Evolutionary conservation across 2,329 filamentous ascomycete species (phyloP).

Genomic region (Plenodomus tracheiphilus): DNA sequence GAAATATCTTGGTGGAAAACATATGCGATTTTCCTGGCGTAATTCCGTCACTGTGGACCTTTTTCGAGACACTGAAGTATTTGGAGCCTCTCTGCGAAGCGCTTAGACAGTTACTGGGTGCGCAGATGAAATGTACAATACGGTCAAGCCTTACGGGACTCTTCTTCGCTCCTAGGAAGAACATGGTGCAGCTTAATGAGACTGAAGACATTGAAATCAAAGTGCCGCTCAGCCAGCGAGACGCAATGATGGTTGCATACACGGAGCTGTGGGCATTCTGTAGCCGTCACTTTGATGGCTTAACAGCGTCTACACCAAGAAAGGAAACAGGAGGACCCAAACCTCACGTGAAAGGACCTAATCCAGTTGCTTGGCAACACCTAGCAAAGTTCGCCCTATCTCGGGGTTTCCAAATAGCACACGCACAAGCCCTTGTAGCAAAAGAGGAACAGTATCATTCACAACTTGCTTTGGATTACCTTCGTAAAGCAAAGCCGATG

Average conservation of each 20-base stretch:
- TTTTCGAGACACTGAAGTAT: constrained; percentile 22
- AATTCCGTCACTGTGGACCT: constrained; percentile 14
- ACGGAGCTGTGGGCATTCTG: constrained; percentile 15
- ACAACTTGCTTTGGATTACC: constrained; percentile 13
- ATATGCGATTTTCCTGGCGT: constrained; percentile 6
- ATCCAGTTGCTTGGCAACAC: constrained; percentile 13
- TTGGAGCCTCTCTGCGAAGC: constrained; percentile 14
- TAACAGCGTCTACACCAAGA: constrained; percentile 9
- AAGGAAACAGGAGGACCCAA: constrained; percentile 12
- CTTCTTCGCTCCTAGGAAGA: constrained; percentile 9
- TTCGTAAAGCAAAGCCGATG: constrained; percentile 14
- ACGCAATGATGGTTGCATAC: constrained; percentile 13
- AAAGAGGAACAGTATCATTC: constrained; percentile 7
- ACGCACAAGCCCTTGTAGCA: constrained; percentile 4
- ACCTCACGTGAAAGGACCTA: constrained; percentile 9
- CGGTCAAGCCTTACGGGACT: constrained; percentile 8
- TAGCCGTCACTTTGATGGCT: constrained; percentile 11
- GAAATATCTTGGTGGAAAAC: constrained; percentile 7
- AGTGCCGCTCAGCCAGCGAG: constrained; percentile 1
- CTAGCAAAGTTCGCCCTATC: constrained; percentile 8
- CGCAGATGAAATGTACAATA: constrained; percentile 13
- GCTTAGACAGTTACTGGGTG: constrained; percentile 13
- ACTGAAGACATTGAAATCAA: constrained; percentile 7
- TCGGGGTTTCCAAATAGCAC: constrained; percentile 6
- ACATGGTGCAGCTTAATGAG: constrained; percentile 9